Evolutionary conservation across 768 basidiomycete species (phyloP).

Genomic region (Agrocybe chaxingu): DNA sequence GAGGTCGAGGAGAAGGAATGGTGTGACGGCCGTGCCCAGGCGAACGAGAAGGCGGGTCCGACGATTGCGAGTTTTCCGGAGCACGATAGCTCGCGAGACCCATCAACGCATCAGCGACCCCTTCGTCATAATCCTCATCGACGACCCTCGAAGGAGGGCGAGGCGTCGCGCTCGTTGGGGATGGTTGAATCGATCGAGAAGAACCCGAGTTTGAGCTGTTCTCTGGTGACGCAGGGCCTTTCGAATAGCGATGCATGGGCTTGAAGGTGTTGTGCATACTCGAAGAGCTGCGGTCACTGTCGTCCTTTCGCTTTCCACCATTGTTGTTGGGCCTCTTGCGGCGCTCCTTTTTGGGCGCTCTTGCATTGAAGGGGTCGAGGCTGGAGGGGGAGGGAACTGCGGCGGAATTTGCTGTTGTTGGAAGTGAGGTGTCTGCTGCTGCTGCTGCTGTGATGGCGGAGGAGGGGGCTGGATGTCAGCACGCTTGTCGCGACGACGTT

Average conservation of each 20-base stretch:
- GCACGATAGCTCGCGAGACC: conserved; percentile 37
- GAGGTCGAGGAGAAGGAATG: conserved; percentile 46
- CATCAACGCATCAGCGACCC: conserved; percentile 80
- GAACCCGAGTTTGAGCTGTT: conserved; percentile 65
- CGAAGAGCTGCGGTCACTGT: conserved; percentile 13
- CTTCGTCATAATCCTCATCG: conserved; percentile 94
- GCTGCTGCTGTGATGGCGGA: conserved; percentile 16
- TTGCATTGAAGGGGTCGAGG: conserved; percentile 21
- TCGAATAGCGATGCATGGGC: conserved; percentile 25
- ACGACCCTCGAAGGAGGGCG: conserved; percentile 64
- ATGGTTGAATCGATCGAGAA: conserved; percentile 67
- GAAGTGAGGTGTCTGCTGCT: conserved; percentile 10
- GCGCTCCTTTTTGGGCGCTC: conserved; percentile 57
- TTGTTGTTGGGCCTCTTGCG: conserved; percentile 42
- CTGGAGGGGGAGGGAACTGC: conserved; percentile 16
- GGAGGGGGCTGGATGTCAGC: conserved; percentile 29
- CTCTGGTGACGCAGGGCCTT: conserved; percentile 53
- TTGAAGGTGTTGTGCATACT: conserved; percentile 18
- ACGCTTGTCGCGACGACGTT: conserved; percentile 39
- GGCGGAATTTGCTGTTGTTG: conserved; percentile 16
- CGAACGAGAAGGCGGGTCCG: conserved; percentile 45
- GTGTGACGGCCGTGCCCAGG: conserved; percentile 57
- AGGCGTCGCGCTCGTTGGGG: conserved; percentile 60
- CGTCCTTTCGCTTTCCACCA: conserved; percentile 17
- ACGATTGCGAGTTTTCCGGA: conserved; percentile 23